Percentiles rank a stretch among this genome's conserved stretches.
phyloP scores from a whole-genome alignment of 2,329 filamentous ascomycete species.

The Cadophora sp. region DNA sequence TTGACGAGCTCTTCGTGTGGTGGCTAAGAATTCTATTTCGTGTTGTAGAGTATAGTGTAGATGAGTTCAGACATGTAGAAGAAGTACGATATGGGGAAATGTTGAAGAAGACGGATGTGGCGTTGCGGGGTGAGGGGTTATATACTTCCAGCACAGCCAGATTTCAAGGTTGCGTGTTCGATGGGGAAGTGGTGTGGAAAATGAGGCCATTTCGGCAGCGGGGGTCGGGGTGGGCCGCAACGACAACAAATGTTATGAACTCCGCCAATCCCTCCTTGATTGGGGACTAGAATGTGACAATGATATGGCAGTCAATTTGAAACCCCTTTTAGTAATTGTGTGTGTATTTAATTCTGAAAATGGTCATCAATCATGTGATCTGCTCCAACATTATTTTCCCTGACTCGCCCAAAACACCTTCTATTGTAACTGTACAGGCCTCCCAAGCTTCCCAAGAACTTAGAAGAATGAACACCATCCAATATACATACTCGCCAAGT shows the following conservation, averaged over 20 bases:
- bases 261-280: background rate
- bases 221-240: background rate
- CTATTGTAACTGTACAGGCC: background rate
- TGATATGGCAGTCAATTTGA: background rate
- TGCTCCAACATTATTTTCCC: background rate
- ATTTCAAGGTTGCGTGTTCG: conserved; percentile 1
- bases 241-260: background rate
- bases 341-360: background rate
- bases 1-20: background rate
- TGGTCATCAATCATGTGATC: background rate
- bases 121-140: conserved; percentile 13
- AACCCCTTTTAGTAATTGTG: background rate
- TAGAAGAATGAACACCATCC: conserved; percentile 82
- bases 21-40: background rate
- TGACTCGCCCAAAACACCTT: background rate
- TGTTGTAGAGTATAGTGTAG: background rate
- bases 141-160: background rate
- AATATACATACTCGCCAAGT: conserved; percentile 94
- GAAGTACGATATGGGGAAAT: background rate
- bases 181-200: conserved; percentile 16
- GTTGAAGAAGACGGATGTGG: background rate
- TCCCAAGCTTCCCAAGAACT: background rate
- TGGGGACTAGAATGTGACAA: background rate
- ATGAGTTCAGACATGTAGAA: background rate
- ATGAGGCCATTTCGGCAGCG: conserved; percentile 12